These are phyloP conservation scores for Fusarium palustre DNA, from an alignment of 2,329 filamentous ascomycete genomes.

Conservation along the genomic window DNA sequence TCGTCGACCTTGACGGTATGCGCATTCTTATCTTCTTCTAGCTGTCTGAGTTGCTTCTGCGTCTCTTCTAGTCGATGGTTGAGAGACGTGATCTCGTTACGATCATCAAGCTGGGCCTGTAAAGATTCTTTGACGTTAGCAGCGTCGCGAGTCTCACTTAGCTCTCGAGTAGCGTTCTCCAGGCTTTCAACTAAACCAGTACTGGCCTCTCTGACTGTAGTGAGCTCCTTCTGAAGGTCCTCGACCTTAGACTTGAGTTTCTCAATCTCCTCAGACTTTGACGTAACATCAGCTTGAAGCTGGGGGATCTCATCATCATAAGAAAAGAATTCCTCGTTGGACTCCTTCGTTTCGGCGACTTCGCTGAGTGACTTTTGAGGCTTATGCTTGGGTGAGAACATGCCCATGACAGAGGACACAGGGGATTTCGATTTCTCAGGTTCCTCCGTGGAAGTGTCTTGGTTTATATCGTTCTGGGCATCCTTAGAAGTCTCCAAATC, in stretches of 20 bases:
- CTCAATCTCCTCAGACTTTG: slow-evolving; percentile 77
- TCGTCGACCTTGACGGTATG: slow-evolving; percentile 52
- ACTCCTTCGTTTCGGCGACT: slow-evolving; percentile 46
- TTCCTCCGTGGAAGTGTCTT: slow-evolving; percentile 38
- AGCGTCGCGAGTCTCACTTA: slow-evolving; percentile 62
- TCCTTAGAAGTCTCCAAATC: slow-evolving; percentile 49
- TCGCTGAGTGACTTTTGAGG: slow-evolving; percentile 47
- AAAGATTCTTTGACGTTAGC: slow-evolving; percentile 57
- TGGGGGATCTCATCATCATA: slow-evolving; percentile 89
- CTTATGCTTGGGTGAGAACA: slow-evolving; percentile 63
- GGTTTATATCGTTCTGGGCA: slow-evolving; percentile 49
- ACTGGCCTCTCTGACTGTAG: slow-evolving; percentile 76
- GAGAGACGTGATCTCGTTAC: slow-evolving; percentile 63
- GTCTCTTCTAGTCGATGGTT: slow-evolving; percentile 61
- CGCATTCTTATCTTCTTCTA: slow-evolving; percentile 54
- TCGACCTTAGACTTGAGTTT: slow-evolving; percentile 76
- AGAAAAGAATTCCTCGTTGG: slow-evolving; percentile 85
- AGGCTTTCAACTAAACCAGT: slow-evolving; percentile 74
- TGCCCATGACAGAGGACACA: slow-evolving; percentile 60
- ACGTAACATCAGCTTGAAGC: slow-evolving; percentile 78
- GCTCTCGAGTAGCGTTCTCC: slow-evolving; percentile 74
- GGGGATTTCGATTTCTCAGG: slow-evolving; percentile 58
- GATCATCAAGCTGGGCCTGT: slow-evolving; percentile 63
- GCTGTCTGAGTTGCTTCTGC: slow-evolving; percentile 58
- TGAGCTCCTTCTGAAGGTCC: slow-evolving; percentile 76